Evolutionary conservation across 176 grass and related monocot genomes (phyloP), one percentile per base, ranked within the genome.

Genomic region (Aechmea fasciata): DNA sequence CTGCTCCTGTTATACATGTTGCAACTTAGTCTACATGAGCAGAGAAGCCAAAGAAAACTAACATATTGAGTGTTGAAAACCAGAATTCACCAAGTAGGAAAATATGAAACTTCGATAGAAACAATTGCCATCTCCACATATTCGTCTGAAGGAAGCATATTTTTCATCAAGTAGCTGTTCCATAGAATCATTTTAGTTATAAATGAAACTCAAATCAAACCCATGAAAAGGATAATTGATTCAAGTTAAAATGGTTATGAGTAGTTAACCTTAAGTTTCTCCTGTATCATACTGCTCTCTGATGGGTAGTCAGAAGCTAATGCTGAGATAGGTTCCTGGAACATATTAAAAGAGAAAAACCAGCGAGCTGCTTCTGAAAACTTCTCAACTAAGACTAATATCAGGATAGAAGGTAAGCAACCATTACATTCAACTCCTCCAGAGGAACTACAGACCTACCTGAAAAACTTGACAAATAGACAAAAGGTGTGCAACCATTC

Each of bases 61-160:
- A 41, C 33, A 41, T 3, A 41, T 41, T 41, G 33, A 41, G 33
- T 41, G 33, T 41, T 41, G 6, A n/a, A n/a, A 57, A 20, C 19
- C 52, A n/a, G 52, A 13, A 55, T 13, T 64, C 86, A 99, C 94
- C 80, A 99, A 68, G 81, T 99, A 99, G 48, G 94, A 99, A 74
- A 93, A 93, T 87, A 99, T 99, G 79, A 99, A 99, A 74, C 94
- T 73, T 81, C 94, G 90, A 82, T 88, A 99, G 79, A 99, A 99
- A 68, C 94, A 99, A 73, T 93, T 93, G 67, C 94, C 94, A 80
- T 99, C 94, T 81, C 94, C 94, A 41, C 90, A 78, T 66, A 85
- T 88, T 73, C 94, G 77, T 69, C 94, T 93, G 66, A 93, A 85
- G 79, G 94, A 89, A 83, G 61, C 69, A 82, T 93, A 99, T 75